Evolutionary conservation across 805 yeast species (phyloP).

Genomic region (Candida morakotiae): DNA sequence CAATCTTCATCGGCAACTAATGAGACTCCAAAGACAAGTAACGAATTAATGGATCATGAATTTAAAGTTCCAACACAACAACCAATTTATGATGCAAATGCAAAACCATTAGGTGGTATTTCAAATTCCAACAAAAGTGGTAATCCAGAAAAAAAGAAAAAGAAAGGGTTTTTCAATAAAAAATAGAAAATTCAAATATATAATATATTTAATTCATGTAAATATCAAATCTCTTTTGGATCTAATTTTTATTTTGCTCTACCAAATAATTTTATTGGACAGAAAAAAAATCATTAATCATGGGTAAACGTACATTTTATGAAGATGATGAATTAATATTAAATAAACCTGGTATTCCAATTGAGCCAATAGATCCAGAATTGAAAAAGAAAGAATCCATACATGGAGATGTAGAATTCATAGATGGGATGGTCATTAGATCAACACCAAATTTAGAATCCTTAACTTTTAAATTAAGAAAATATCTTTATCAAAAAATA

Average conservation of each 20-base stretch:
- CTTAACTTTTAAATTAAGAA: constrained; percentile 37
- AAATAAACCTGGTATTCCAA: constrained; percentile 47
- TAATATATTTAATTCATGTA: neutral
- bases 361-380: constrained; percentile 27
- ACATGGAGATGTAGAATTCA: constrained; percentile 36
- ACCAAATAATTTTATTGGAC: constrained; percentile 8
- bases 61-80: constrained; percentile 1
- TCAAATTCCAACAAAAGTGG: constrained; percentile 13
- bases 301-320: constrained; percentile 43
- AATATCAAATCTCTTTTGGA: neutral
- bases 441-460: constrained; percentile 45
- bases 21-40: constrained; percentile 20
- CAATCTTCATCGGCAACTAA: constrained; percentile 19
- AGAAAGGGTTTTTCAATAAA: constrained; percentile 25
- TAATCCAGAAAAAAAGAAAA: constrained; percentile 12
- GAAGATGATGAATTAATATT: constrained; percentile 46
- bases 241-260: too few species aligned
- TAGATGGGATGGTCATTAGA: constrained; percentile 54
- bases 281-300: constrained; percentile 4
- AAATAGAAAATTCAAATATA: constrained; percentile 2
- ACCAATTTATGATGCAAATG: constrained; percentile 13
- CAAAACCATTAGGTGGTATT: constrained; percentile 30
- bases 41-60: constrained; percentile 13
- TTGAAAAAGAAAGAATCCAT: constrained; percentile 35
- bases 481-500: constrained; percentile 32